A percentile compares a stretch with the other conserved stretches of the same genome.
These are phyloP conservation scores for Laguncularia racemosa DNA, from an alignment of 345 rosid species.

Conservation along the genomic window DNA sequence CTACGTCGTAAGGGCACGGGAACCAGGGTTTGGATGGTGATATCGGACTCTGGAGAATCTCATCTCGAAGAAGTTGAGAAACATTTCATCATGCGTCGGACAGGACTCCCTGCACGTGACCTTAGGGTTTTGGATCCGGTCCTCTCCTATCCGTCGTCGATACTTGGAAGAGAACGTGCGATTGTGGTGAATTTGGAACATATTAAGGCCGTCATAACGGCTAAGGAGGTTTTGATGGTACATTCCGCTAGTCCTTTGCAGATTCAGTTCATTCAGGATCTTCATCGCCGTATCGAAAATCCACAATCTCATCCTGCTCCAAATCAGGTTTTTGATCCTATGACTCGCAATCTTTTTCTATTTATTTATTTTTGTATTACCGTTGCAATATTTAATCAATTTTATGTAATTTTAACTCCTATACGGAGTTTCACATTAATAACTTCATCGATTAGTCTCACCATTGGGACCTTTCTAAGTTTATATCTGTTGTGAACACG, in stretches of 20 bases:
- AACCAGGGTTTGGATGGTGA: slow-evolving; percentile 29
- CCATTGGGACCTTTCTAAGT: no score
- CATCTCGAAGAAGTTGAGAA: slow-evolving; percentile 31
- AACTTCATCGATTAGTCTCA: no score
- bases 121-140: slow-evolving; percentile 42
- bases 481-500: no score
- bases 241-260: slow-evolving; percentile 35
- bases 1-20: slow-evolving; percentile 25
- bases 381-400: no score
- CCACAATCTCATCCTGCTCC: slow-evolving; percentile 4
- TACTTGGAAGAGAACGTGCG: slow-evolving; percentile 45
- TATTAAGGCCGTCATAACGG: slow-evolving; percentile 43
- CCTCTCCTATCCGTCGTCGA: slow-evolving; percentile 47
- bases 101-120: slow-evolving; percentile 49
- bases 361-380: no score
- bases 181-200: slow-evolving; percentile 45
- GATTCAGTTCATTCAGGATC: slow-evolving; percentile 30
- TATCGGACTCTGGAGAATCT: slow-evolving; percentile 25
- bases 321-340: slow-evolving; percentile 5
- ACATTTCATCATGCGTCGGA: slow-evolving; percentile 41
- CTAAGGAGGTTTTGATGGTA: slow-evolving; percentile 35
- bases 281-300: slow-evolving; percentile 19
- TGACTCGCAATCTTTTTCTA: no score
- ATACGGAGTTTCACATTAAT: no score
- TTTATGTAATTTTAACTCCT: no score